A percentile compares a stretch with the other conserved stretches of the same genome.
phyloP scores from a whole-genome alignment of 108 stramenopile genomes.

The Pseudonitzschia multiseries region DNA sequence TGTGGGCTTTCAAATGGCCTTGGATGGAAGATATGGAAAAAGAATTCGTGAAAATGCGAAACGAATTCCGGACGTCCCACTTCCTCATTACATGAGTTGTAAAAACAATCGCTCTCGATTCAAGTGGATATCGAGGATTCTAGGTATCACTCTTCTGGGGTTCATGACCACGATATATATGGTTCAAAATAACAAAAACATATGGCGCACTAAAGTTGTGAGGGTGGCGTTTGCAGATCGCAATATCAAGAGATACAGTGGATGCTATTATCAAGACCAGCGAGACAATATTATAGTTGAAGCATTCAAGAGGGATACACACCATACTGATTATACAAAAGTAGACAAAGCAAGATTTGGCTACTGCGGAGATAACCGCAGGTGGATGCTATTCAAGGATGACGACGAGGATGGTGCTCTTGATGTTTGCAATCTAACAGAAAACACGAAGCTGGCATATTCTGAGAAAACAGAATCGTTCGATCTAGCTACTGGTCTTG shows the following conservation, averaged over 20 bases:
- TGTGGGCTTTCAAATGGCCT: slow-evolving; percentile 12
- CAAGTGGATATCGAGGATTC: background rate
- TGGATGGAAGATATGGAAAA: slow-evolving; percentile 12
- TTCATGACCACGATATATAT: background rate
- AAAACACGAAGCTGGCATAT: background rate
- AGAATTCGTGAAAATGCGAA: slow-evolving; percentile 11
- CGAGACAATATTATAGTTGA: background rate
- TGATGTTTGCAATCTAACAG: too few relatives aligned
- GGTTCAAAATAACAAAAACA: background rate
- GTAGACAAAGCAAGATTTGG: background rate
- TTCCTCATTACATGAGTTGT: background rate
- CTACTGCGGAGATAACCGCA: background rate
- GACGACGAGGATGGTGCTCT: background rate
- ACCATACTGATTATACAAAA: too few relatives aligned
- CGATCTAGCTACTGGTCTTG: background rate
- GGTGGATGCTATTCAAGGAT: background rate
- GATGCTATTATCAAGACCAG: background rate
- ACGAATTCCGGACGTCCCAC: background rate
- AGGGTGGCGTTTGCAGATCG: background rate
- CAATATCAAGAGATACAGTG: background rate
- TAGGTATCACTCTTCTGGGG: background rate
- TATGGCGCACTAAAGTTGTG: background rate
- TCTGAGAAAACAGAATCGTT: background rate
- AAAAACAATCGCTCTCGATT: background rate
- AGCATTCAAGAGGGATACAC: background rate